Evolutionary conservation across 441 rosid genomes (phyloP), one percentile per base, ranked within the genome.

Genomic region (Pelargonium australe): DNA sequence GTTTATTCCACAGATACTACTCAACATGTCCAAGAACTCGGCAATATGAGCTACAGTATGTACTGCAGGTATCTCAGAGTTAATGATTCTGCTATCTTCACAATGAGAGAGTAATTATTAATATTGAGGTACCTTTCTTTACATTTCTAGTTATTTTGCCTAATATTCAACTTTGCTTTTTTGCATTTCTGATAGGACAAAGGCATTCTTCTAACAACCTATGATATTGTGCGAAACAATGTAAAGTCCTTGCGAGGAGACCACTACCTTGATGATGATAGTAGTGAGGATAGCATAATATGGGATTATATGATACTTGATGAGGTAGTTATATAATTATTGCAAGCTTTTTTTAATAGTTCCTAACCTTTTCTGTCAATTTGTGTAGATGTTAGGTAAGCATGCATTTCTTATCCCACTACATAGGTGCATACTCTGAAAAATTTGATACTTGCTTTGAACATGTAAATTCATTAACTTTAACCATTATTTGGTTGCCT

Each of bases 221-320:
- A 94, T 80, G 97, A 91, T 75, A 89, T 94, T 34, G 99, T 94
- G 74, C 83, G 95, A 64, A 91, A 86, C 83, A 91, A 94, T 80
- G 80, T 87, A 12, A 89, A 88, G 70, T 82, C 94, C 20, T 80
- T 94, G 77, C 78, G 72, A 64, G 99, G 97, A 47, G 75, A 69
- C 69, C 45, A 34, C 74, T 80, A 80, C 75, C 77, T 69, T 72
- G 23, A 43, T 61, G 88, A 86, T 66, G 92, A 87, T 61, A 82
- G 80, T 23, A 68, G 71, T 41, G 96, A 85, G 14, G 89, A 89
- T 74, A 83, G 75, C 68, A 65, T 78, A 72, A 68, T 73, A 63
- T 91, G 99, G 99, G 97, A 94, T 79, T 94, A 94, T 80, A 87
- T 94, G 94, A 87, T 94, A 75, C 96, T 94, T 23, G 99, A 94